Conservation (phyloP, 305 asterid species). For the Vinca major region DNA sequence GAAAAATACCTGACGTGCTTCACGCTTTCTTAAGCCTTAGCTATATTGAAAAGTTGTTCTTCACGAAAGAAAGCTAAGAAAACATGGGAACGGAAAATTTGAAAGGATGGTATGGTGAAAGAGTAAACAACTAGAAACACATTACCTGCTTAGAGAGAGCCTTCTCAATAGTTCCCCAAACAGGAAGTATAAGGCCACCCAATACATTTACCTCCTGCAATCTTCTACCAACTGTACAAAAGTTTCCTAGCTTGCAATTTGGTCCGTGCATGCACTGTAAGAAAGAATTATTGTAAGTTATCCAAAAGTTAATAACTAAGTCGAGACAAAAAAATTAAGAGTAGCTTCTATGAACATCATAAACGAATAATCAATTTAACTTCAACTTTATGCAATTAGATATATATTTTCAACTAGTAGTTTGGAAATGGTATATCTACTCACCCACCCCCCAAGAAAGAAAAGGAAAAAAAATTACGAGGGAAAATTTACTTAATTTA, state of each 20-base stretch:
- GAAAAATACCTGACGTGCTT: not conserved
- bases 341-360: not conserved
- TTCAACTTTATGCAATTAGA: not conserved
- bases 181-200: constrained; percentile 97
- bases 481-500: not conserved
- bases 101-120: not conserved
- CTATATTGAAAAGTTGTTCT: not conserved
- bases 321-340: not conserved
- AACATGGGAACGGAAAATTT: not conserved
- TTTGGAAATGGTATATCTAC: not conserved
- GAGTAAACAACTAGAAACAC: not conserved
- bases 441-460: no score
- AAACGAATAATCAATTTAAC: not conserved
- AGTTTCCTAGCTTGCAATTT: constrained; percentile 68
- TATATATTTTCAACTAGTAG: not conserved
- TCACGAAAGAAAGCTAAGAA: not conserved
- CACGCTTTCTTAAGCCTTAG: not conserved
- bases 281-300: constrained; percentile 27
- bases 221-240: constrained; percentile 88
- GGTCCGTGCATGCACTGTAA: constrained; percentile 99
- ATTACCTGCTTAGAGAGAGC: constrained; percentile 88
- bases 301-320: constrained; percentile 11
- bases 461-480: no score
- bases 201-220: constrained; percentile 85
- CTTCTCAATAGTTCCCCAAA: constrained; percentile 93